Evolutionary conservation across 2,329 filamentous ascomycete species (phyloP), one percentile per base, ranked within the genome.

Genomic region (Gnomoniopsis smithogilvyi): DNA sequence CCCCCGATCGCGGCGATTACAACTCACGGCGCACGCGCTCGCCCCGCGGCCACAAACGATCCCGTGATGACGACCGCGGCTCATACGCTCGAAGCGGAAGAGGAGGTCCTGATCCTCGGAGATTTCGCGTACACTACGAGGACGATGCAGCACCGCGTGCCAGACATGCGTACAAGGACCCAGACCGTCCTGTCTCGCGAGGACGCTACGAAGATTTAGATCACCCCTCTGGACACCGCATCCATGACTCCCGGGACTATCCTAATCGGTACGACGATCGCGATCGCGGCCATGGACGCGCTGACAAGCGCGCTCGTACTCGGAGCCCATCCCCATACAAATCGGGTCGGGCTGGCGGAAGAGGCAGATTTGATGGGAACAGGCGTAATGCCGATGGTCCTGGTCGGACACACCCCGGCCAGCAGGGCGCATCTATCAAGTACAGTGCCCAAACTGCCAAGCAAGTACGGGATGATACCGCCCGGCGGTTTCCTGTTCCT

Each of bases 21-120:
- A 71, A 72, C 63, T 73, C 77, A 68, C 67, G 75, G 67, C 78
- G 77, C 65, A 82, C 78, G 70, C 77, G 80, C 67, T 88, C 87
- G 50, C 86, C 87, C 60, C 81, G 81, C 66, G 87, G 84, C 60
- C 83, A 82, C 67, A 93, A 93, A 74, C 83, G 90, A 65, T 73
- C 80, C 53, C 82, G 82, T 67, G 85, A 88, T 67, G 85, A 88
- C 67, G 85, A 89, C 60, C 81, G 84, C 64, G 81, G 87, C 65
- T 73, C 78, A 61, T 71, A 74, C 63, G 69, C 68, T 19, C 62
- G 69, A 58, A 62, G 67, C 34, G 69, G 70, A 49, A 75, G 76
- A 55, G 68, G 72, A 69, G 77, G 78, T 62, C 73, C 80, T 56
- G 86, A 90, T 66, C 73, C 82, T 45, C 79, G 87, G 68, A 80